Conservation (phyloP, 306 rosid genomes). For the Notholithocarpus densiflorus region DNA sequence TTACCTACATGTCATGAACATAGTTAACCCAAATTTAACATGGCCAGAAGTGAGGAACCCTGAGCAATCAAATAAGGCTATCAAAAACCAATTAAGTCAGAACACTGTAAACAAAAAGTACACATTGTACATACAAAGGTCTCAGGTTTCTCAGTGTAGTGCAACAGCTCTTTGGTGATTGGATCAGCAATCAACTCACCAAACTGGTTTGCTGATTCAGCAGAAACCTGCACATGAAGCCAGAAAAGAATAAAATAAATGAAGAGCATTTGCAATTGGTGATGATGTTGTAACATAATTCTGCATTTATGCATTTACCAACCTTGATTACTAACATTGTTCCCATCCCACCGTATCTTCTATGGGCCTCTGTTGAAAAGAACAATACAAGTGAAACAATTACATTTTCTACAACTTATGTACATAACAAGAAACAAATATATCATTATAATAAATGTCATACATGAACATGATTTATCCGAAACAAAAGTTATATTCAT, state of each 20-base stretch:
- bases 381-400: not conserved
- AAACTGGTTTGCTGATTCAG: slow-evolving; percentile 76
- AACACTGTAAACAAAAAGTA: not conserved
- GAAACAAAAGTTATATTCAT: not conserved
- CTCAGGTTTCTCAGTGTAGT: slow-evolving; percentile 95
- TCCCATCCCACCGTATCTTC: slow-evolving; percentile 81
- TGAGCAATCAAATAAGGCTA: not conserved
- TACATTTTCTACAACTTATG: slow-evolving; percentile 4
- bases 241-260: slow-evolving; percentile 12
- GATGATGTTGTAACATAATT: not conserved
- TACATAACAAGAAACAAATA: slow-evolving; percentile 16
- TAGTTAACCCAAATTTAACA: slow-evolving; percentile 19
- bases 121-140: slow-evolving; percentile 64
- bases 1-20: slow-evolving; percentile 50
- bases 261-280: not conserved
- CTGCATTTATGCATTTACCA: slow-evolving; percentile 21
- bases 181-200: slow-evolving; percentile 97
- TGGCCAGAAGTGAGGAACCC: slow-evolving; percentile 9
- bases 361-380: slow-evolving; percentile 71
- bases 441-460: not conserved
- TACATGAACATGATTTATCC: not conserved
- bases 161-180: slow-evolving; percentile 77
- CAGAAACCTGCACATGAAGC: slow-evolving; percentile 63
- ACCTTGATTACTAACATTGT: slow-evolving; percentile 91
- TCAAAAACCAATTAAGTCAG: not conserved